Evolutionary conservation across 208 protist species (phyloP), one percentile per base, ranked within the genome.

Genomic region (Zelonia costaricensis): DNA sequence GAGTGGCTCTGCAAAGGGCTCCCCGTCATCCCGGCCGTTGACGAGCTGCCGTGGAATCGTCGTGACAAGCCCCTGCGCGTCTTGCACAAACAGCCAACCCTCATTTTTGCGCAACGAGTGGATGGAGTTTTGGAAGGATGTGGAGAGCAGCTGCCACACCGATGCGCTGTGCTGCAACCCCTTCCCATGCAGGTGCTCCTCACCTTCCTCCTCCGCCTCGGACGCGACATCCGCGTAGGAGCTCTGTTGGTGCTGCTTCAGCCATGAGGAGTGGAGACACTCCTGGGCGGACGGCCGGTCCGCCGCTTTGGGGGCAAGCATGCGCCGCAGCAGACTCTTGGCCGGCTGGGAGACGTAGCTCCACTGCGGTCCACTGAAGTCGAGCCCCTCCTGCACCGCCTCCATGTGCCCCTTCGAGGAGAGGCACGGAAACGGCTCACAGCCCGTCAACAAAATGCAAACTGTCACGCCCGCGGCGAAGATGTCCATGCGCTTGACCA

Each of bases 401-500:
- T 74, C 62, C 12, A 83, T 56, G 69, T 85, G 70, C 59, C 63
- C 71, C 31, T 68, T 62, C 12, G 78, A 69, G 22, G 63, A 83
- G 3, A 47, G 25, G 39, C 78, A 74, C 31, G 73, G 72, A 43
- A 85, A 88, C 4, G 75, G 74, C 49, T 88, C 82, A 38, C 69
- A 80, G 35, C 82, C 82, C 3, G 82, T 88, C 4, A 82, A 65
- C 12, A 88, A 55, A 51, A 88, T 80, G 53, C 74, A 78, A 23
- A 84, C 47, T 13, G 75, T 80, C 36, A 88, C 64, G 12, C 78
- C 82, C 6, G 82, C 76, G 10, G 82, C 78, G 54, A 88, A 88
- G 30, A 88, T 80, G 56, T 85, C 78, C 69, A 83, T 87, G 12
- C 67, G 60, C 69, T 83, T 82, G 38, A 87, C 62, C 7, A 76